Conservation (phyloP, 345 rosid genomes). For the Eucalyptus melliodora region DNA sequence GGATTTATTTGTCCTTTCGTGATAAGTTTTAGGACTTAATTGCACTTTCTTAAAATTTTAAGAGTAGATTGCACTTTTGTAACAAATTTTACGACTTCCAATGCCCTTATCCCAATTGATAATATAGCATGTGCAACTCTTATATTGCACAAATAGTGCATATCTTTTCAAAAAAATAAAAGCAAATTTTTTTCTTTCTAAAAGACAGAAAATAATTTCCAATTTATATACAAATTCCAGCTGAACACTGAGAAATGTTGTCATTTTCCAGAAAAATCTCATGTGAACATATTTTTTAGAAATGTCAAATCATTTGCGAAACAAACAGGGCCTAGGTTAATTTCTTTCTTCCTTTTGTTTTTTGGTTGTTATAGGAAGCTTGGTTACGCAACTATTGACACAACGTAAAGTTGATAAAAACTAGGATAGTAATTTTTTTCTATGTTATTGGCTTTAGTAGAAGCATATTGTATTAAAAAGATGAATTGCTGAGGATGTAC, state of each 20-base stretch:
- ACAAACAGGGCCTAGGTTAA: neutral
- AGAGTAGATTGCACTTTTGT: too few species aligned
- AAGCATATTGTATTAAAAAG: neutral
- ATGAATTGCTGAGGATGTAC: neutral
- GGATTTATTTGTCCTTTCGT: too few species aligned
- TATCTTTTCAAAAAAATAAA: too few species aligned
- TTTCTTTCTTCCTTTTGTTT: neutral
- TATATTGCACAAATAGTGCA: neutral
- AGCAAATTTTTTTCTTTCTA: neutral
- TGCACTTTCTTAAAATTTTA: fast-evolving
- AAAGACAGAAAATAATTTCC: neutral
- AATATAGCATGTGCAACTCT: neutral
- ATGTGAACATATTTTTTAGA: too few species aligned
- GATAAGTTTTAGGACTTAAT: too few species aligned
- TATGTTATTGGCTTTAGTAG: neutral
- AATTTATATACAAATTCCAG: too few species aligned
- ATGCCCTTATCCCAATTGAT: too few species aligned
- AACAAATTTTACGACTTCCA: too few species aligned
- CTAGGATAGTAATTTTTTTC: neutral
- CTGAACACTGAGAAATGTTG: neutral
- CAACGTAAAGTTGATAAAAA: neutral
- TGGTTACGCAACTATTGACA: neutral
- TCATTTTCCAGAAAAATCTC: neutral
- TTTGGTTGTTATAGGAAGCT: neutral
- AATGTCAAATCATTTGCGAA: neutral